A percentile compares a stretch with the other conserved stretches of the same genome.
Evolutionary conservation across 164 flowering plant species (phyloP).

Genomic region (Aristolochia californica): DNA sequence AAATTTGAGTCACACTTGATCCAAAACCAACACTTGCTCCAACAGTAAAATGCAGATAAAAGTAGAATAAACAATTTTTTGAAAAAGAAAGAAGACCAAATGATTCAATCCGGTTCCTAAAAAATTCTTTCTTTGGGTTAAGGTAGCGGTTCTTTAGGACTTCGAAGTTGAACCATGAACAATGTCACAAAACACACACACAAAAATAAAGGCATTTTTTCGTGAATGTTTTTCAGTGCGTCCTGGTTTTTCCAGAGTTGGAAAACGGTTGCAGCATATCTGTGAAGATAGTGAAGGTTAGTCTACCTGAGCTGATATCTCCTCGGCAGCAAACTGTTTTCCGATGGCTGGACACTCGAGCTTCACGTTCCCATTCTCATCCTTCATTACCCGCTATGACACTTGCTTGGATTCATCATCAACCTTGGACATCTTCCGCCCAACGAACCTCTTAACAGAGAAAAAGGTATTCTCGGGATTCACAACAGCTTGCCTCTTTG

Average conservation of each 20-base stretch:
- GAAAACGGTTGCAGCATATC: background rate
- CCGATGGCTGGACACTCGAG: constrained; percentile 70
- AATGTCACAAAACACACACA: too few species aligned
- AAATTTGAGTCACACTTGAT: too few species aligned
- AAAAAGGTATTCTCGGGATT: constrained; percentile 89
- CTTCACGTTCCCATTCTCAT: constrained; percentile 70
- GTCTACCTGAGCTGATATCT: constrained; percentile 63
- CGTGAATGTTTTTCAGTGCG: background rate
- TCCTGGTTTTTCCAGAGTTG: background rate
- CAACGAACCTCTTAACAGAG: constrained; percentile 71
- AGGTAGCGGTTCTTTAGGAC: too few species aligned
- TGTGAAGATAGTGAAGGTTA: background rate
- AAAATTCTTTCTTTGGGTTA: too few species aligned
- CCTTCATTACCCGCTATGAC: constrained; percentile 42
- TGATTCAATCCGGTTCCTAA: too few species aligned
- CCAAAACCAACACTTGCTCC: too few species aligned
- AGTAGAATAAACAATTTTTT: too few species aligned
- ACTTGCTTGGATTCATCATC: constrained; percentile 64
- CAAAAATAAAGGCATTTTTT: too few species aligned
- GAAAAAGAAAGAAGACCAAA: too few species aligned
- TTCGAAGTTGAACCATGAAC: too few species aligned
- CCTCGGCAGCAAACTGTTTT: constrained; percentile 69
- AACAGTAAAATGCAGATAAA: too few species aligned
- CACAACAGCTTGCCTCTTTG: constrained; percentile 89
- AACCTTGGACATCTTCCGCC: constrained; percentile 65